Conservation (phyloP, 495 filamentous ascomycete species). For the Aspergillus baeticus region DNA sequence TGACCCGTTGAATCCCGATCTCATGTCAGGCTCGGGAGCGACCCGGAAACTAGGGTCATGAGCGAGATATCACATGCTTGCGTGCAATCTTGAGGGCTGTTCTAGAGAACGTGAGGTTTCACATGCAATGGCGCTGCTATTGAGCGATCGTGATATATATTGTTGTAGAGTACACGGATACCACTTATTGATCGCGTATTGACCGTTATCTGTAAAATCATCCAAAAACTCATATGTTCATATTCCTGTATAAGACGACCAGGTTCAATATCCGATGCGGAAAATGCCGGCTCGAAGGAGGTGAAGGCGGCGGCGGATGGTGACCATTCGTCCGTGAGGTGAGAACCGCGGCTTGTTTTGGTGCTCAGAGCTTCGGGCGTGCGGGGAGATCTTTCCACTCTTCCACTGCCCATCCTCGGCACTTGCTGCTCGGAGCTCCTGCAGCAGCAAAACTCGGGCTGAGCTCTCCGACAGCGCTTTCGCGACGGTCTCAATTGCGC, state of each 20-base stretch:
- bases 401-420: slow-evolving; percentile 17
- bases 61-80: slow-evolving; percentile 13
- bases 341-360: slow-evolving; percentile 20
- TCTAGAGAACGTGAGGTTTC: neutral
- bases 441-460: neutral
- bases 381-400: slow-evolving; percentile 18
- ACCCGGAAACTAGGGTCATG: slow-evolving; percentile 6
- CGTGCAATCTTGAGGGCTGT: neutral
- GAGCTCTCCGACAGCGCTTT: neutral
- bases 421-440: neutral
- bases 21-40: neutral
- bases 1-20: slow-evolving; percentile 15
- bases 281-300: too few relatives aligned
- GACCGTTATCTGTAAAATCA: too few relatives aligned
- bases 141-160: neutral
- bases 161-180: neutral
- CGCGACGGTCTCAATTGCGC: neutral
- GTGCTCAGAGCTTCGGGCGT: slow-evolving; percentile 18
- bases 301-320: neutral
- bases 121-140: slow-evolving; percentile 7
- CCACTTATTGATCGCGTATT: too few relatives aligned
- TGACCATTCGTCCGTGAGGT: neutral
- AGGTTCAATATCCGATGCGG: neutral
- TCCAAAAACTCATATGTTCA: too few relatives aligned
- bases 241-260: neutral